Percentiles rank a stretch among this genome's conserved stretches.
Evolutionary conservation across 768 basidiomycete species (phyloP).

Genomic region (Tricholomella constricta): DNA sequence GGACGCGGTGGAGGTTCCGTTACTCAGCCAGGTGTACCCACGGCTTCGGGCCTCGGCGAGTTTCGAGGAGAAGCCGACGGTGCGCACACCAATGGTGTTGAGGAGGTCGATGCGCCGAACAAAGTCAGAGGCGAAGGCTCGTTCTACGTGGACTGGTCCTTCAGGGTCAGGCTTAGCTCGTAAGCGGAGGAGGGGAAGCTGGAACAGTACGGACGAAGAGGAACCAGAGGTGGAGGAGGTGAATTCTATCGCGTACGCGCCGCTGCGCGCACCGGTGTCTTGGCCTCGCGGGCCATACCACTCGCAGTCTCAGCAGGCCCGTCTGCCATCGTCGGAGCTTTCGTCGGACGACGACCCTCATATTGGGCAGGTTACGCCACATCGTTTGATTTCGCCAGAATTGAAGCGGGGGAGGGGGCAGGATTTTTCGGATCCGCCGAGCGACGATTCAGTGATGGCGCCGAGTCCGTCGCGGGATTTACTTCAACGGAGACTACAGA

Average conservation of each 20-base stretch:
- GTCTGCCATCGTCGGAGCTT: slow-evolving; percentile 26
- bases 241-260: background rate
- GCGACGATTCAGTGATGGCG: slow-evolving; percentile 47
- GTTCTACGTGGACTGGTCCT: background rate
- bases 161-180: background rate
- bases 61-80: background rate
- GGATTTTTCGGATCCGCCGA: slow-evolving; percentile 38
- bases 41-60: slow-evolving; percentile 9
- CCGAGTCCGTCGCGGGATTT: slow-evolving; percentile 51
- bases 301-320: slow-evolving; percentile 5
- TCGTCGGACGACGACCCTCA: slow-evolving; percentile 70
- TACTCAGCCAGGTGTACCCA: slow-evolving; percentile 12
- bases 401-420: slow-evolving; percentile 38
- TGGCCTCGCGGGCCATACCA: background rate
- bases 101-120: background rate
- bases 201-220: slow-evolving; percentile 2
- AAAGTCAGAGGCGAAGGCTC: slow-evolving; percentile 6
- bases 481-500: slow-evolving; percentile 40
- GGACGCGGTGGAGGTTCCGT: slow-evolving; percentile 25
- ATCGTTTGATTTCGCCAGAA: slow-evolving; percentile 64
- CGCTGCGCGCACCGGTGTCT: background rate
- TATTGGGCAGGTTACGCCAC: slow-evolving; percentile 69
- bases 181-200: slow-evolving; percentile 16
- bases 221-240: background rate
- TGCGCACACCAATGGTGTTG: background rate